A percentile compares a stretch with the other conserved stretches of the same genome.
Evolutionary conservation across 345 rosid species (phyloP).

Genomic region (Salix arbutifolia): DNA sequence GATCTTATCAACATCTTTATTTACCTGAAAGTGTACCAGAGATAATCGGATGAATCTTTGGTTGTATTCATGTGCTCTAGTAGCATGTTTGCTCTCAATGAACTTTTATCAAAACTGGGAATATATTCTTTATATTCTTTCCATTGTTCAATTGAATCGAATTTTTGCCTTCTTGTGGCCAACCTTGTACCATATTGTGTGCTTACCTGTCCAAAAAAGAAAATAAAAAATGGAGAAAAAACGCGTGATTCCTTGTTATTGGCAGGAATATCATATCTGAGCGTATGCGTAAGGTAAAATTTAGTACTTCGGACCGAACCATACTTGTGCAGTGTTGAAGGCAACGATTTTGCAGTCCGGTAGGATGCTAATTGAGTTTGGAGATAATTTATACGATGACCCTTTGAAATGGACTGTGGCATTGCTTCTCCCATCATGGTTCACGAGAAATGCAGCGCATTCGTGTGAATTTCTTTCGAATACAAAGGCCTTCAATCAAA

Average conservation of each 20-base stretch:
- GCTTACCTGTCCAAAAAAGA: slow-evolving; percentile 35
- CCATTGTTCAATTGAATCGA: slow-evolving; percentile 45
- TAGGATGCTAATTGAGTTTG: slow-evolving; percentile 51
- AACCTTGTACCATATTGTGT: slow-evolving; percentile 44
- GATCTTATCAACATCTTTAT: neutral
- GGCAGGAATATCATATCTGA: neutral
- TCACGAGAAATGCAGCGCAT: slow-evolving; percentile 62
- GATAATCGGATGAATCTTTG: slow-evolving; percentile 64
- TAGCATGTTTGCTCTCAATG: slow-evolving; percentile 40
- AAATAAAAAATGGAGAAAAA: neutral
- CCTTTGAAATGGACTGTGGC: slow-evolving; percentile 38
- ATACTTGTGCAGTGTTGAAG: slow-evolving; percentile 64
- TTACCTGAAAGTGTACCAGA: slow-evolving; percentile 66
- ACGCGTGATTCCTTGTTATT: neutral
- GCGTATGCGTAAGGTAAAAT: neutral
- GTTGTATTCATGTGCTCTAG: slow-evolving; percentile 61
- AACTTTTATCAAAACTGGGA: slow-evolving; percentile 38
- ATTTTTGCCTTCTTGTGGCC: slow-evolving; percentile 29
- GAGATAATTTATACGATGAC: slow-evolving; percentile 42
- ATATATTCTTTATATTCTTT: slow-evolving; percentile 43
- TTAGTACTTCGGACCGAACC: neutral
- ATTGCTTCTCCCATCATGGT: slow-evolving; percentile 29
- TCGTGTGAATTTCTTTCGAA: slow-evolving; percentile 31
- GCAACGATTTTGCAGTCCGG: slow-evolving; percentile 60
- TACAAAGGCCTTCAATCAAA: slow-evolving; percentile 43